Percentiles rank a stretch among this genome's conserved stretches.
Conservation (phyloP, 495 filamentous ascomycete genomes). For the Pseudomonodictys pantanalensis region DNA sequence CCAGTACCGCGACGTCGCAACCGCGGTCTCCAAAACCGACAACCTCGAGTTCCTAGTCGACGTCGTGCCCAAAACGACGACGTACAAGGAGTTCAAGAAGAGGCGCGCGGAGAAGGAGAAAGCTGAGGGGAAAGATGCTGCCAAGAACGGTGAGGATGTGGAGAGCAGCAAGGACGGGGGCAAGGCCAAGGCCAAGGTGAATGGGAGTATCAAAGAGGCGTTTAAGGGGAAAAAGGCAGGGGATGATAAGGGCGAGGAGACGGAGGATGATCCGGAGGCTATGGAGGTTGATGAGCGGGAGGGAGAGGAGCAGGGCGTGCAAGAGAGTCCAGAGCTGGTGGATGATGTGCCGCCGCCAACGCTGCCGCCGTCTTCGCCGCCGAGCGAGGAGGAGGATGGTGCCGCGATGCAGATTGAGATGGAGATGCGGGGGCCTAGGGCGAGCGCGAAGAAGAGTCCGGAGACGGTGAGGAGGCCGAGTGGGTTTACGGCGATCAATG, state of each 20-base stretch:
- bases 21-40: slow-evolving; percentile 81
- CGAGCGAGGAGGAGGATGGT: slow-evolving; percentile 23
- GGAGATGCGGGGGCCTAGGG: slow-evolving; percentile 31
- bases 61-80: slow-evolving; percentile 79
- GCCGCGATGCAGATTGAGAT: slow-evolving; percentile 34
- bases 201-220: neutral
- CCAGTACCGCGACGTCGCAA: slow-evolving; percentile 95
- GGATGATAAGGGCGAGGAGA: slow-evolving; percentile 4
- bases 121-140: neutral
- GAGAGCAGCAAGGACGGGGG: slow-evolving; percentile 1
- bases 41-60: slow-evolving; percentile 95
- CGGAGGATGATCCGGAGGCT: neutral
- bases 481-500: slow-evolving; percentile 29
- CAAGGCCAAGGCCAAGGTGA: slow-evolving; percentile 3
- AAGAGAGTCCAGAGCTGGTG: too few relatives aligned
- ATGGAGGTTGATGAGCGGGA: slow-evolving; percentile 26
- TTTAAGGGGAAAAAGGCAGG: neutral
- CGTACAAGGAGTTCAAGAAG: slow-evolving; percentile 74
- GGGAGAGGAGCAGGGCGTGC: too few relatives aligned
- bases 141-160: slow-evolving; percentile 4
- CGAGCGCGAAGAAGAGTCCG: slow-evolving; percentile 15
- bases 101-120: slow-evolving; percentile 14
- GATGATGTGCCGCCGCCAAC: neutral
- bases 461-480: neutral
- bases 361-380: too few relatives aligned